Base-by-base conservation (phyloP, 2,329 filamentous ascomycete genomes). In the Cyphellophora attinorum region DNA sequence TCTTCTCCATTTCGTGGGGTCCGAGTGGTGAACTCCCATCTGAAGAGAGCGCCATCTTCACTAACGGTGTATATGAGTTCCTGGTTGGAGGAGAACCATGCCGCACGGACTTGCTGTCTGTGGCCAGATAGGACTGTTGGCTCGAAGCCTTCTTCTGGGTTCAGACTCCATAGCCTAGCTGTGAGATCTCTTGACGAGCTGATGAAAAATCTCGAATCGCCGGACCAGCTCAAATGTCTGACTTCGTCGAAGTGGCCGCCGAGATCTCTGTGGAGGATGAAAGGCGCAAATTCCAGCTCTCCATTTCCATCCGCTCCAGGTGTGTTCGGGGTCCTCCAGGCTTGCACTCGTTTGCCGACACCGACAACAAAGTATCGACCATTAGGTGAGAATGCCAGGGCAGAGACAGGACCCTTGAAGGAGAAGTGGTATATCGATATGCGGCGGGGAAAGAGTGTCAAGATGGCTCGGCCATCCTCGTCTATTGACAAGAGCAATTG, bases 51-150 rank as follows among this genome's bases (percentile, higher is more conserved):
- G n/a, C 91, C 93, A 57, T 98, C 93, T 57, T 93, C 93, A 61
- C 89, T 95, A 45, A 94, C 77, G 0, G 91, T 96, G 56, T 91
- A 98, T 35, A 98, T 93, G 28, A 76, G 85, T 61, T 98, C 93
- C 56, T 98, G 91, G 49, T 93, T 79, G 42, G 81, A 79, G 1
- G 88, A 93, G 55, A 98, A 98, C 78, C 86, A 98, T n/a, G 88
- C 88, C n/a, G 81, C 85, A 35, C 93, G 72, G 3, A 98, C 83
- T 11, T 75, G 80, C 58, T 95, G 86, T 55, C 86, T 79, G 60
- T 98, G 93, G 2, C 91, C 91, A 3, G 85, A 81, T 42, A 98
- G 64, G 11, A 88, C 85, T 2, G 91, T 98, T 1, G 89, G 86
- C 32, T 78, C 76, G 59, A 96, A 96, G 2, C 81, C 84, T 41